These are phyloP conservation scores for Pseudohalonectria lignicola DNA, from an alignment of 2,329 filamentous ascomycete species.

Conservation along the genomic window DNA sequence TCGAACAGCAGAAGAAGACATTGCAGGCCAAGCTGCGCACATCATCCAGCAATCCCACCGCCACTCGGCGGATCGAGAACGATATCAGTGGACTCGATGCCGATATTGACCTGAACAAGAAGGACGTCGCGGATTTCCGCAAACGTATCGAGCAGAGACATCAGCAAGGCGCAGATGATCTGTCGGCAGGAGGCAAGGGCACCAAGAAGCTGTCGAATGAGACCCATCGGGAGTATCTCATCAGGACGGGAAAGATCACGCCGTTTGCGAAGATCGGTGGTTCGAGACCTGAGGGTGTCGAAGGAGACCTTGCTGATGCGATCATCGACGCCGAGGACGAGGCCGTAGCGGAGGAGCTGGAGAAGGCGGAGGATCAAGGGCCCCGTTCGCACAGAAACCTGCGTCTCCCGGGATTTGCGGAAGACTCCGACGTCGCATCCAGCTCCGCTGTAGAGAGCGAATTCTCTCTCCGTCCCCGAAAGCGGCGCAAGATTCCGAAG, in stretches of 20 bases:
- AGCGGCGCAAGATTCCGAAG: constrained; percentile 35
- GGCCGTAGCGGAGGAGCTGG: constrained; percentile 38
- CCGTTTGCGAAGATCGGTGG: constrained; percentile 76
- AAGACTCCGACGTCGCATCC: constrained; percentile 26
- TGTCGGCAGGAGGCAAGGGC: constrained; percentile 24
- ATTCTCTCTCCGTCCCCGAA: constrained; percentile 47
- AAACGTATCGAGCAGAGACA: constrained; percentile 69
- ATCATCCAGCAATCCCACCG: neutral
- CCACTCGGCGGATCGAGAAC: constrained; percentile 39
- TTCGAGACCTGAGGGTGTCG: constrained; percentile 46
- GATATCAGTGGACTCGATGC: constrained; percentile 41
- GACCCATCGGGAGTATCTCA: constrained; percentile 77
- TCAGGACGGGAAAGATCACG: constrained; percentile 94
- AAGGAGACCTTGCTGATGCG: constrained; percentile 63
- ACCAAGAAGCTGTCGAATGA: constrained; percentile 61
- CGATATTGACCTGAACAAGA: constrained; percentile 43
- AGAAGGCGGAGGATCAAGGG: constrained; percentile 30
- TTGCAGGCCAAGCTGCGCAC: neutral
- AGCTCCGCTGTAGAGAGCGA: constrained; percentile 32
- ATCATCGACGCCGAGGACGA: constrained; percentile 77
- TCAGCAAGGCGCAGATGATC: constrained; percentile 34
- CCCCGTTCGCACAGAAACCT: constrained; percentile 61
- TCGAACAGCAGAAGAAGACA: constrained; percentile 54
- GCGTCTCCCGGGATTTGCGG: constrained; percentile 60
- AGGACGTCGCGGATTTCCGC: constrained; percentile 72